phyloP scores from a whole-genome alignment of 441 rosid species.

The Pelargonium cotyledonis region DNA sequence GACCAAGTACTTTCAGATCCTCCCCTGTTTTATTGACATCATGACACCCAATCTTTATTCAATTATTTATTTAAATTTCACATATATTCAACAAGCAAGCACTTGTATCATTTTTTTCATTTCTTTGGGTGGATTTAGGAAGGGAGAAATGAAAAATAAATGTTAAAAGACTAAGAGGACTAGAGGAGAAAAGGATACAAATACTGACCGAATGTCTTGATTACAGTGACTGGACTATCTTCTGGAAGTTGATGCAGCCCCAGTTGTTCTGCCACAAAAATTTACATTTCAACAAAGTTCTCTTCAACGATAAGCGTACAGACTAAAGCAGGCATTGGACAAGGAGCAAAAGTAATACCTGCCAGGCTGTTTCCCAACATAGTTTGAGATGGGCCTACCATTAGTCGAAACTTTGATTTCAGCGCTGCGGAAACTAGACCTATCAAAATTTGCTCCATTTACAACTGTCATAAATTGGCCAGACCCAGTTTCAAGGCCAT shows the following conservation, averaged over 20 bases:
- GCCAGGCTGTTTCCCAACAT: conserved; percentile 46
- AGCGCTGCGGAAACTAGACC: conserved; percentile 19
- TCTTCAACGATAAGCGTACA: conserved; percentile 3
- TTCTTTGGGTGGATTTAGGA: too few species aligned
- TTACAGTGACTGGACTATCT: conserved; percentile 28
- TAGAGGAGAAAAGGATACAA: background rate
- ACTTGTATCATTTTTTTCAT: too few species aligned
- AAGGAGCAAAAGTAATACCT: conserved; percentile 30
- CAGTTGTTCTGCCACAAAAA: conserved; percentile 36
- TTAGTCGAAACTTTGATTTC: conserved; percentile 43
- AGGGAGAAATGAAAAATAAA: too few species aligned
- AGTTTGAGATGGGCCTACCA: conserved; percentile 36
- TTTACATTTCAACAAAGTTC: background rate
- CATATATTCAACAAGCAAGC: too few species aligned
- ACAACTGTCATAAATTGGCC: conserved; percentile 4
- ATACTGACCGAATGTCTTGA: background rate
- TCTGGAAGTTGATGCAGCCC: conserved; percentile 34
- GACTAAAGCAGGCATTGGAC: background rate
- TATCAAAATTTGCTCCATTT: conserved; percentile 35
- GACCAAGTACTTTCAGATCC: background rate
- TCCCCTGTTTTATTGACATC: background rate
- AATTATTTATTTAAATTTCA: background rate
- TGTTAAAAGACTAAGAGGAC: background rate
- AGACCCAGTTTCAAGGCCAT: conserved; percentile 15
- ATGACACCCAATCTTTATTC: background rate